Evolutionary conservation across 352 stramenopile genomes (phyloP).

Genomic region (Phytophthora nicotianae): DNA sequence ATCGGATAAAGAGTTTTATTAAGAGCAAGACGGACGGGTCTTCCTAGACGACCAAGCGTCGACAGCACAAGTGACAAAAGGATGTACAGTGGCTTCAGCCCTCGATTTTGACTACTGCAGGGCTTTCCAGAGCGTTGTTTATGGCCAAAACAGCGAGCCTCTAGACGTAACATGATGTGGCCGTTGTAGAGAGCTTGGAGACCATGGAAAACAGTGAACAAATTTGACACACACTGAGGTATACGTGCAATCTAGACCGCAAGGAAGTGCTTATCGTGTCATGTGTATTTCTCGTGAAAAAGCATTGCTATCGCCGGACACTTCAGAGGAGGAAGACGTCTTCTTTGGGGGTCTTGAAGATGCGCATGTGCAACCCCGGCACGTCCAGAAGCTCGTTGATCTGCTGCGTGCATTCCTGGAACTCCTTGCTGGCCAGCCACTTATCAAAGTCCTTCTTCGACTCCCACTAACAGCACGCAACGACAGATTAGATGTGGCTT

Average conservation of each 20-base stretch:
- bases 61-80: constrained; percentile 12
- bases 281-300: constrained; percentile 5
- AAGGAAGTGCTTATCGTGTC: constrained; percentile 28
- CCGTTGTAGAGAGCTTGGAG: constrained; percentile 8
- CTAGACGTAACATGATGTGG: constrained; percentile 29
- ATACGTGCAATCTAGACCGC: constrained; percentile 25
- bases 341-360: constrained; percentile 81
- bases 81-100: constrained; percentile 19
- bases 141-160: constrained; percentile 17
- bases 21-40: constrained; percentile 59
- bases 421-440: constrained; percentile 80
- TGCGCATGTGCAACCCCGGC: constrained; percentile 77
- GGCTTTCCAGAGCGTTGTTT: constrained; percentile 7
- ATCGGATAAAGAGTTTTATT: constrained; percentile 91
- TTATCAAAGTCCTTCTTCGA: constrained; percentile 82
- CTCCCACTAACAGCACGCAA: constrained; percentile 51
- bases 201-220: constrained; percentile 18
- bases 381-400: constrained; percentile 89
- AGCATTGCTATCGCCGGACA: not conserved
- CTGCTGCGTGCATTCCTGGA: constrained; percentile 75
- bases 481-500: constrained; percentile 1
- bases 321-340: constrained; percentile 86
- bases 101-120: constrained; percentile 28
- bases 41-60: constrained; percentile 23
- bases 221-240: constrained; percentile 18